Evolutionary conservation across 257 asterid species (phyloP).

Genomic region (Euphrasia confusa): DNA sequence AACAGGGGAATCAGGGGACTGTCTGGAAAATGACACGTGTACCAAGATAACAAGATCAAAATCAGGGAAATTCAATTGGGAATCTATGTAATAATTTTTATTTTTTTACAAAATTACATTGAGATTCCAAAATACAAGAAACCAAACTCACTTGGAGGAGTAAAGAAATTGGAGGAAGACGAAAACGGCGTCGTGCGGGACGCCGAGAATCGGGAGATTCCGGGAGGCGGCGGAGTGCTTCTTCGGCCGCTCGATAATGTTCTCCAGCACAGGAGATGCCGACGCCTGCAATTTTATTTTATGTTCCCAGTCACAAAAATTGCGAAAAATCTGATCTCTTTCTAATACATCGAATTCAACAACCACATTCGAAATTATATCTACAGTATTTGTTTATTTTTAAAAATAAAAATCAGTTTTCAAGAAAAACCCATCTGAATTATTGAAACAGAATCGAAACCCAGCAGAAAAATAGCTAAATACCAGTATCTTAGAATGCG

Average conservation of each 20-base stretch:
- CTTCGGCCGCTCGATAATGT: constrained; percentile 54
- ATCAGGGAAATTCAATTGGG: background rate
- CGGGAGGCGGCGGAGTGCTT: constrained; percentile 48
- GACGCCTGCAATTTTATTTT: constrained; percentile 45
- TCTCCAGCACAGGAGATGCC: constrained; percentile 82
- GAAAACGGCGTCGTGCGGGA: constrained; percentile 80
- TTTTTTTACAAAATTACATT: too few species aligned
- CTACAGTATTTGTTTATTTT: too few species aligned
- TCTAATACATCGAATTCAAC: background rate
- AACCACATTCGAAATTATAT: too few species aligned
- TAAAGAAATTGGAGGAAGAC: constrained; percentile 61
- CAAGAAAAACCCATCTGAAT: background rate
- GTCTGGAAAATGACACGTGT: constrained; percentile 3
- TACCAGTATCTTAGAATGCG: constrained; percentile 70
- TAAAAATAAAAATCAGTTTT: too few species aligned
- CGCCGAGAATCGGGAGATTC: constrained; percentile 66
- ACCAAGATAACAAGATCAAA: background rate
- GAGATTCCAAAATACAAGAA: background rate
- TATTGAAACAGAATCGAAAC: background rate
- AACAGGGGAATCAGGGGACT: background rate
- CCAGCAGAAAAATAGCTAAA: background rate
- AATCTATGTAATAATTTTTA: too few species aligned
- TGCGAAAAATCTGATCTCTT: background rate
- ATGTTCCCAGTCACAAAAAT: background rate
- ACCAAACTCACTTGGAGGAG: constrained; percentile 68